Conservation (phyloP, 2,329 filamentous ascomycete species). For the Alternaria dauci region DNA sequence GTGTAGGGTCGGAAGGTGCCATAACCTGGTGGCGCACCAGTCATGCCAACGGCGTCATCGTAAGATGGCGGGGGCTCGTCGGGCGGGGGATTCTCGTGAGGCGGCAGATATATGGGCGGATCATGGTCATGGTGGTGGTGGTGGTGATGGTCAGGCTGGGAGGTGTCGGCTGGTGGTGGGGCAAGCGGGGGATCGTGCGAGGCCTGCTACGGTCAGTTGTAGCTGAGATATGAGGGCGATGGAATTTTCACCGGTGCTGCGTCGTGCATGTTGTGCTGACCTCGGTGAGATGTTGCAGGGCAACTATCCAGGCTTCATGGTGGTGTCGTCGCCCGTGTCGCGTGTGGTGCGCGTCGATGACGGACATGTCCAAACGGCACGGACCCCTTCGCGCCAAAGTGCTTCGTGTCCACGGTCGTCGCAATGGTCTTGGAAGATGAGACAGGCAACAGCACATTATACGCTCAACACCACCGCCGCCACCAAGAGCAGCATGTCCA, state of each 20-base stretch:
- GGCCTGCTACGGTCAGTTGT: conserved; percentile 7
- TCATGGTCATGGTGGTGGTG: conserved; percentile 15
- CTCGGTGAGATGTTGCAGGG: neutral
- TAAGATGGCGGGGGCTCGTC: conserved; percentile 47
- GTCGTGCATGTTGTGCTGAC: conserved; percentile 20
- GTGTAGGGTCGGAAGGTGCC: conserved; percentile 41
- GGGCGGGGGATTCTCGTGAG: conserved; percentile 16
- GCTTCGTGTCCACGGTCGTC: conserved; percentile 23
- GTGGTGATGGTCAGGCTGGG: neutral
- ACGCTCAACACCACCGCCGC: conserved; percentile 9
- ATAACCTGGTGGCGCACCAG: conserved; percentile 39
- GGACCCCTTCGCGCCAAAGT: conserved; percentile 21
- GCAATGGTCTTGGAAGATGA: conserved; percentile 19
- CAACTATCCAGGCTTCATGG: conserved; percentile 11
- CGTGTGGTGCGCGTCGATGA: conserved; percentile 23
- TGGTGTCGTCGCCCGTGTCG: conserved; percentile 14
- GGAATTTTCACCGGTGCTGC: conserved; percentile 10
- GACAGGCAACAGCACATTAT: conserved; percentile 26
- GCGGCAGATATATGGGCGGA: conserved; percentile 11
- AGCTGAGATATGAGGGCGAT: neutral
- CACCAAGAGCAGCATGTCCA: conserved; percentile 41
- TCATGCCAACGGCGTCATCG: conserved; percentile 39
- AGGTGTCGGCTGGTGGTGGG: conserved; percentile 13
- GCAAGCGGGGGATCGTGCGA: conserved; percentile 18
- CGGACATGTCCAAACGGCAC: conserved; percentile 26